Conservation (phyloP, 805 yeast genomes). For the Yamadazyma nakazawae region DNA sequence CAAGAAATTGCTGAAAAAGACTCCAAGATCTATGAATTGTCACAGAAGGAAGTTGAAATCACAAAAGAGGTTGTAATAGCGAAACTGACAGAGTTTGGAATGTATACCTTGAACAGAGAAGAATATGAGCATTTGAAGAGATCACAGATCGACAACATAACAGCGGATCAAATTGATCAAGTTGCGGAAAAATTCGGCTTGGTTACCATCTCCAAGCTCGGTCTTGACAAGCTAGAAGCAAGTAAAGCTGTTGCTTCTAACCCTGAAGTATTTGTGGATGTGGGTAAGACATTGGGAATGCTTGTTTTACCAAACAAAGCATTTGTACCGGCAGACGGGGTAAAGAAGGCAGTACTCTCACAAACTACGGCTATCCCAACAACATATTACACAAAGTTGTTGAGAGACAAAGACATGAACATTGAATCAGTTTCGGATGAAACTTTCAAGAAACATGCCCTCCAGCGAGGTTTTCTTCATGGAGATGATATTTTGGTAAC, state of each 20-base stretch:
- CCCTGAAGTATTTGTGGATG: slow-evolving; percentile 25
- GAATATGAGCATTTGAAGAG: slow-evolving; percentile 28
- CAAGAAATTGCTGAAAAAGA: slow-evolving; percentile 31
- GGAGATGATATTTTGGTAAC: slow-evolving; percentile 21
- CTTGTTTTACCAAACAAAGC: slow-evolving; percentile 57
- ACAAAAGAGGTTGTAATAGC: slow-evolving; percentile 23
- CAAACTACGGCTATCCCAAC: slow-evolving; percentile 64
- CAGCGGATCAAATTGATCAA: slow-evolving; percentile 12
- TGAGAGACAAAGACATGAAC: slow-evolving; percentile 42
- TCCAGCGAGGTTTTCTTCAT: slow-evolving; percentile 46
- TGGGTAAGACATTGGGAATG: slow-evolving; percentile 46
- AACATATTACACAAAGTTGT: slow-evolving; percentile 58
- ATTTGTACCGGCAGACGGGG: slow-evolving; percentile 61
- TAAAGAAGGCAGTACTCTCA: slow-evolving; percentile 49
- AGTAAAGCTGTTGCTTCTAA: slow-evolving; percentile 14
- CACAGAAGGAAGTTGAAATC: slow-evolving; percentile 7
- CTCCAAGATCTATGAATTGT: slow-evolving; percentile 20
- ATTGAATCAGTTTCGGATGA: slow-evolving; percentile 47
- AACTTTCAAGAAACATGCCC: slow-evolving; percentile 43
- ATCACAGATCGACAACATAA: slow-evolving; percentile 11
- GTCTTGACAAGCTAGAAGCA: slow-evolving; percentile 9
- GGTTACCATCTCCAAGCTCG: slow-evolving; percentile 12
- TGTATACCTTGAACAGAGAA: slow-evolving; percentile 27
- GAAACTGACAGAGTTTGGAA: slow-evolving; percentile 28
- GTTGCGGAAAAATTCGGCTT: slow-evolving; percentile 44